Base-by-base conservation (phyloP, 2,329 filamentous ascomycete species). In the Fusarium chuoi region DNA sequence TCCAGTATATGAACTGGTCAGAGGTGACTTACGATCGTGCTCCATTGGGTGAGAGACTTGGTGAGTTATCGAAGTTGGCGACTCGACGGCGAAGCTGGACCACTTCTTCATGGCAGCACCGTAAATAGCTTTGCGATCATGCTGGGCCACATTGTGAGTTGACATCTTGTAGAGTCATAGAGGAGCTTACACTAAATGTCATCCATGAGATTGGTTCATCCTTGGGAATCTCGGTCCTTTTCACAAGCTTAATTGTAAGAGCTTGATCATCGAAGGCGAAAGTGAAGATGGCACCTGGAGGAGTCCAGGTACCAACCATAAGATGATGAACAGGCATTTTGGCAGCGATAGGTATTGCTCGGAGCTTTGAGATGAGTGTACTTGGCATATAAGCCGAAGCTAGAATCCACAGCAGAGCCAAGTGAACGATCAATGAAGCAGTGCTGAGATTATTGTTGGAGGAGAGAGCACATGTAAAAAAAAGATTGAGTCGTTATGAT, bases 151-250 rank as follows among this genome's bases (percentile, higher is more conserved):
- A n/a, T 15, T 26, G 24, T 68, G 17, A 62, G 61, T 28, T 28
- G 48, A 54, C n/a, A 35, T 11, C 14, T 26, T 30, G 33, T 15
- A 39, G 26, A 18, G 52, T 8, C 17, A 46, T 12, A 22, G 15
- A 15, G 45, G 26, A n/a, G 79, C 92, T 84, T 85, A 94, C 93
- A 81, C 94, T 92, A 79, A 97, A 96, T 22, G 94, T 92, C 93
- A 97, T 96, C 94, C 94, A 97, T 68, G 94, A 97, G 75, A 97
- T 96, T 13, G 94, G 93, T 83, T 97, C 94, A 73, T 96, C 93
- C 59, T 93, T 84, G 9, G 94, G 92, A 64, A 97, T 96, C 66
- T 91, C 90, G 3, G 94, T 96, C 77, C 92, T 91, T 85, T 96
- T 95, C 79, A 97, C 85, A 78, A 96, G 83, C 75, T 92, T 89